A percentile compares a stretch with the other conserved stretches of the same genome.
phyloP scores from a whole-genome alignment of 129 eudicot genomes.

The Ambrosia artemisiifolia region DNA sequence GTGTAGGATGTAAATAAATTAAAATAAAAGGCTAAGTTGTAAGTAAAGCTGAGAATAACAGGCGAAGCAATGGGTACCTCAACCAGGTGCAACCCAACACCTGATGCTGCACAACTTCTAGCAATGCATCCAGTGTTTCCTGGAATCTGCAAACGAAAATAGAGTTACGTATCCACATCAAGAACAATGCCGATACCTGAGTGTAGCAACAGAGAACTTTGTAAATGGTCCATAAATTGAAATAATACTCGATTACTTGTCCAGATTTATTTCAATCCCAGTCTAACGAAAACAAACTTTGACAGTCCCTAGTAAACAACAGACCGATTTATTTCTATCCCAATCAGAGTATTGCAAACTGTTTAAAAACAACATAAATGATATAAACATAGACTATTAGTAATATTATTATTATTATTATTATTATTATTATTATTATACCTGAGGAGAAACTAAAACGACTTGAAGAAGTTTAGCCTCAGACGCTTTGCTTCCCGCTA shows the following conservation, averaged over 20 bases:
- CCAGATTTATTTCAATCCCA: too few species aligned
- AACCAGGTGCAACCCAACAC: constrained; percentile 84
- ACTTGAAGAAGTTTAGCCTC: constrained; percentile 65
- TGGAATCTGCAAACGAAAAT: constrained; percentile 67
- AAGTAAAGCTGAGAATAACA: background rate
- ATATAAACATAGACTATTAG: too few species aligned
- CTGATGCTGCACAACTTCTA: constrained; percentile 96
- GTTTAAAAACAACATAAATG: too few species aligned
- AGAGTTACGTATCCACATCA: constrained; percentile 12
- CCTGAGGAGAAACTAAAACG: constrained; percentile 95
- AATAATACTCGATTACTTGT: too few species aligned
- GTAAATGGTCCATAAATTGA: too few species aligned
- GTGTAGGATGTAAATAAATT: background rate
- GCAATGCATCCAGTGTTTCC: constrained; percentile 96
- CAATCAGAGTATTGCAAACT: too few species aligned
- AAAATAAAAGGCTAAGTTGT: background rate
- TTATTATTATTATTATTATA: constrained; percentile 3
- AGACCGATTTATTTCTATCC: too few species aligned
- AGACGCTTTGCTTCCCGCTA: constrained; percentile 38
- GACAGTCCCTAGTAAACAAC: too few species aligned
- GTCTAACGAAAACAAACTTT: too few species aligned
- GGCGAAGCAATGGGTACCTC: constrained; percentile 41
- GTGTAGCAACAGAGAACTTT: constrained; percentile 4
- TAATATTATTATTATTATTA: background rate
- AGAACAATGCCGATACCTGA: background rate